phyloP scores from a whole-genome alignment of 2,329 filamentous ascomycete genomes.

The Malbranchea cinnamomea region DNA sequence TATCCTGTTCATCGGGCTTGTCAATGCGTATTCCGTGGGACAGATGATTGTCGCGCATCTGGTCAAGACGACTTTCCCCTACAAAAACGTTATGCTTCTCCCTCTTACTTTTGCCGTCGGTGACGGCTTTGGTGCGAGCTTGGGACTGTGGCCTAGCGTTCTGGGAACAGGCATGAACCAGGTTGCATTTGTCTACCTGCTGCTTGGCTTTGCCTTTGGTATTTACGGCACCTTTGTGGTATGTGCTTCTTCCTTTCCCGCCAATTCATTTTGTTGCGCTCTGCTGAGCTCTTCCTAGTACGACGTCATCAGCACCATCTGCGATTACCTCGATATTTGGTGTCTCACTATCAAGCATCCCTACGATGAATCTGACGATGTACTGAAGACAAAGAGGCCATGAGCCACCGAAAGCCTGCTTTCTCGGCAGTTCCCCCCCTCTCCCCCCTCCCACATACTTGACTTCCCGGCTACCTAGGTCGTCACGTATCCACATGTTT shows the following conservation, averaged over 20 bases:
- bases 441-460: too few relatives aligned
- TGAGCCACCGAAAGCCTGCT: too few relatives aligned
- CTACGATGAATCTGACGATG: conserved; percentile 29
- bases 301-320: conserved; percentile 94
- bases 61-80: conserved; percentile 75
- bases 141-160: conserved; percentile 56
- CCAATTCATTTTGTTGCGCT: neutral
- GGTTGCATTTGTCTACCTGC: conserved; percentile 78
- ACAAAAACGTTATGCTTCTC: conserved; percentile 69
- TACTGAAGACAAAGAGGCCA: neutral
- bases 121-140: conserved; percentile 60
- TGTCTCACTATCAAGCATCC: conserved; percentile 93
- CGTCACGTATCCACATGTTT: too few relatives aligned
- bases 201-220: conserved; percentile 68
- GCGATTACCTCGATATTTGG: conserved; percentile 97
- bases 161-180: conserved; percentile 70
- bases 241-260: conserved; percentile 12
- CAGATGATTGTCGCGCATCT: conserved; percentile 93
- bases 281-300: conserved; percentile 29
- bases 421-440: too few relatives aligned
- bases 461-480: too few relatives aligned
- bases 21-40: conserved; percentile 91
- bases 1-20: conserved; percentile 68
- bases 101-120: conserved; percentile 65
- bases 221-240: conserved; percentile 95